A percentile compares a stretch with the other conserved stretches of the same genome.
phyloP scores from a whole-genome alignment of 2,329 filamentous ascomycete genomes.

The Elsinoe arachidis region DNA sequence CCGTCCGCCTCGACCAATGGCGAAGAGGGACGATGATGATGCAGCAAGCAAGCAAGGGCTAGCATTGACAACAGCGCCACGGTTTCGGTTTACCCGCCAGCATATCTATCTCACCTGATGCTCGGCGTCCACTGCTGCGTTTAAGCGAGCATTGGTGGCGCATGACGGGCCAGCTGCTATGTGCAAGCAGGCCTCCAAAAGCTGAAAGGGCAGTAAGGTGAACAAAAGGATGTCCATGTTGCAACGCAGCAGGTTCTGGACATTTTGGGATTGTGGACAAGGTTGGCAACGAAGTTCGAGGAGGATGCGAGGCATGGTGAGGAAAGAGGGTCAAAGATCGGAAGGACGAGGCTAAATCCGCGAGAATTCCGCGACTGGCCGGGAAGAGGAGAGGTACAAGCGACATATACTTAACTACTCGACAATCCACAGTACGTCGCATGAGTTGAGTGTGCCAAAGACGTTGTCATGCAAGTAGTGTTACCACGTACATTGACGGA shows the following conservation, averaged over 20 bases:
- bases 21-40: conserved; percentile 25
- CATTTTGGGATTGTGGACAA: neutral
- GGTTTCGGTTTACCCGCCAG: neutral
- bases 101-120: neutral
- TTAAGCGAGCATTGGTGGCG: neutral
- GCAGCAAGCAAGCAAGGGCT: neutral
- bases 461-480: neutral
- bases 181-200: neutral
- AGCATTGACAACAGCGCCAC: neutral
- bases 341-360: too few species aligned
- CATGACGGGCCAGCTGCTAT: too few species aligned
- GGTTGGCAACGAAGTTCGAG: neutral
- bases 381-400: neutral
- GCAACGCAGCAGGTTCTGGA: neutral
- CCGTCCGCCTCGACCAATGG: conserved; percentile 20
- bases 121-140: neutral
- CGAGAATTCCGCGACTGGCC: too few species aligned
- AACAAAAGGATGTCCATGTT: neutral
- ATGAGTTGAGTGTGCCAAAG: neutral
- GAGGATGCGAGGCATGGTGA: too few species aligned
- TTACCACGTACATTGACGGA: too few species aligned
- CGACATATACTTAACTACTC: neutral
- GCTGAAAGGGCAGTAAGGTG: neutral
- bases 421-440: neutral
- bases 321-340: too few species aligned